Evolutionary conservation across 2,329 filamentous ascomycete genomes (phyloP), one percentile per base, ranked within the genome.

Genomic region (Pseudodiploospora longispora): DNA sequence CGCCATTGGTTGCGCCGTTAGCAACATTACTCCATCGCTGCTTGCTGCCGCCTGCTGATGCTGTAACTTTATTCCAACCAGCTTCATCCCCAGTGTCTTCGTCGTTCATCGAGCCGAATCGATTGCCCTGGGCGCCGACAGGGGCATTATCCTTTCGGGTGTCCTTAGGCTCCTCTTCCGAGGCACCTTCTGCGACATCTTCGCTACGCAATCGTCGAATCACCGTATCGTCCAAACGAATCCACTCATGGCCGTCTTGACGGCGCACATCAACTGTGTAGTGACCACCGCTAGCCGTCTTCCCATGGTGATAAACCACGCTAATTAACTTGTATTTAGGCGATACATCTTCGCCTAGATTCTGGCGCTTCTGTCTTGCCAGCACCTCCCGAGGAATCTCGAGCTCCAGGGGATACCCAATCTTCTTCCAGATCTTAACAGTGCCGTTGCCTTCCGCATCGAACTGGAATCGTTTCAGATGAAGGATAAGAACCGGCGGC

Each of bases 401-500:
- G 41, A 98, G 74, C 58, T 97, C 90, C 29, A 98, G 71, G 0
- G 93, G 93, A 59, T 98, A 98, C 19, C 89, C 91, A 47, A 98
- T 76, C 69, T 91, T 95, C 71, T 97, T 98, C 87, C 91, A 96
- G 51, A 97, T 95, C 72, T 98, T 98, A 58, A 95, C 85, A 1
- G 89, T 95, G 27, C 89, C 89, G 37, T 60, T 57, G 37, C 83
- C 86, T 46, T 83, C 79, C 49, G 82, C 87, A 57, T 97, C 89
- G 56, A 95, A 97, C 57, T 96, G 88, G 73, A 98, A 98, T 37
- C 93, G 87, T 69, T 98, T 98, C 36, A 98, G 75, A 59, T 98
- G 93, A 6, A 98, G 76, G 43, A 97, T 95, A 9, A 98, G 76
- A 4, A 97, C 87, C 1, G 89, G 87, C 1, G 93, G 93, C 10